Evolutionary conservation across 129 eudicot species (phyloP).

Genomic region (Chrysanthemum lavandulifolium): DNA sequence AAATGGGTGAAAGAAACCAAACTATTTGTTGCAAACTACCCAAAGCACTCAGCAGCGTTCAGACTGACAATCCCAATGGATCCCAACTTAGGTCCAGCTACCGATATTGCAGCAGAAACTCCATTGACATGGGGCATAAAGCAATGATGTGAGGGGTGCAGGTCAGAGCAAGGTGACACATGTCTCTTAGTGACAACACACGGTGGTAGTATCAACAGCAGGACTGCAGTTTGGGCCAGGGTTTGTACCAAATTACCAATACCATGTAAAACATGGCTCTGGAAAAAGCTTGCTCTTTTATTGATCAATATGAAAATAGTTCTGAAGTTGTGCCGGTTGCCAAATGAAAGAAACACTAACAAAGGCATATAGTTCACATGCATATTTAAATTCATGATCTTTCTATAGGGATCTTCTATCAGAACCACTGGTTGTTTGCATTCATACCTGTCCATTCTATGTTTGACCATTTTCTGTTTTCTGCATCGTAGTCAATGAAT

Average conservation of each 20-base stretch:
- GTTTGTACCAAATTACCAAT: no score
- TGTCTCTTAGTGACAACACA: not conserved
- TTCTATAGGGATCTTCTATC: not conserved
- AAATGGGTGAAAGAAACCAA: no score
- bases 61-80: not conserved
- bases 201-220: no score
- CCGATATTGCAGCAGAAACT: not conserved
- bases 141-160: not conserved
- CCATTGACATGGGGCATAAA: not conserved
- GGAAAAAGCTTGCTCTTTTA: not conserved
- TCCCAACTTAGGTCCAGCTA: not conserved
- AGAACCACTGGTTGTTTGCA: not conserved
- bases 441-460: not conserved
- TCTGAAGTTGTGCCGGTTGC: not conserved
- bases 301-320: slow-evolving; percentile 3
- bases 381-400: not conserved
- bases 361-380: not conserved
- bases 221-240: no score
- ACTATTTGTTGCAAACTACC: not conserved
- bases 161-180: not conserved
- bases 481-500: slow-evolving; percentile 3
- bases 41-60: not conserved
- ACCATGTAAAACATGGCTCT: slow-evolving; percentile 12
- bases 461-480: not conserved
- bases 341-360: slow-evolving; percentile 1